These are phyloP conservation scores for Neurospora africana DNA, from an alignment of 495 filamentous ascomycete genomes.

Conservation along the genomic window DNA sequence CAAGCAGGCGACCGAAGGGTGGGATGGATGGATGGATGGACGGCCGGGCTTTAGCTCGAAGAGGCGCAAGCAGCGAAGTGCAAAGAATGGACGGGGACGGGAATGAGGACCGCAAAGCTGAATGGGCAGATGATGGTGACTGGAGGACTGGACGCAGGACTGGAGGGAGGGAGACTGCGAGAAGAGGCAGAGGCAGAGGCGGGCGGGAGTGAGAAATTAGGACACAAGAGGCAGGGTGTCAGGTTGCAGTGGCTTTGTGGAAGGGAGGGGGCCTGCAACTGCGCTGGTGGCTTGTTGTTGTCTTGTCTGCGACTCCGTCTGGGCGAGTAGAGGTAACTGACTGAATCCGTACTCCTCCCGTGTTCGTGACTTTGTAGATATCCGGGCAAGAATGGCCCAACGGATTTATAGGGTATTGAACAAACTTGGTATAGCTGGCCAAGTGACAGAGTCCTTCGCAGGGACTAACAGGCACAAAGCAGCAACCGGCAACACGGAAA, in stretches of 20 bases:
- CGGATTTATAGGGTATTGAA: not conserved
- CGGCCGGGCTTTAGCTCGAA: constrained; percentile 8
- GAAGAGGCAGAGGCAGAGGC: constrained; percentile 6
- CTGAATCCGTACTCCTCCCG: not conserved
- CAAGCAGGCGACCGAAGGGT: constrained; percentile 9
- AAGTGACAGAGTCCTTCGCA: not conserved
- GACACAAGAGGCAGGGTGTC: constrained; percentile 6
- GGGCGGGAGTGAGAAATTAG: constrained; percentile 13
- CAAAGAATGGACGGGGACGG: not conserved
- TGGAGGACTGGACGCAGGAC: constrained; percentile 2
- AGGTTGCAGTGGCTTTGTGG: constrained; percentile 3
- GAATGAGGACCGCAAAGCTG: not conserved
- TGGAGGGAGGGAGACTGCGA: constrained; percentile 1
- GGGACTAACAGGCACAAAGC: not conserved
- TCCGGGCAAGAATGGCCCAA: not conserved
- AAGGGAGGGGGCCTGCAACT: constrained; percentile 2
- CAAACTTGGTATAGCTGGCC: not conserved
- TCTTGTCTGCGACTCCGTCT: not conserved
- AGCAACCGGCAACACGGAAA: not conserved
- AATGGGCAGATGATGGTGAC: not conserved
- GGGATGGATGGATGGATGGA: constrained; percentile 8
- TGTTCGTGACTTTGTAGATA: not conserved
- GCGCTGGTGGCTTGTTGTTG: not conserved
- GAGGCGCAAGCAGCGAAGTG: not conserved
- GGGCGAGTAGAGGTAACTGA: too few relatives aligned